Conservation (phyloP, 1,284 basidiomycete genomes). For the Ustilago cynodontis region DNA sequence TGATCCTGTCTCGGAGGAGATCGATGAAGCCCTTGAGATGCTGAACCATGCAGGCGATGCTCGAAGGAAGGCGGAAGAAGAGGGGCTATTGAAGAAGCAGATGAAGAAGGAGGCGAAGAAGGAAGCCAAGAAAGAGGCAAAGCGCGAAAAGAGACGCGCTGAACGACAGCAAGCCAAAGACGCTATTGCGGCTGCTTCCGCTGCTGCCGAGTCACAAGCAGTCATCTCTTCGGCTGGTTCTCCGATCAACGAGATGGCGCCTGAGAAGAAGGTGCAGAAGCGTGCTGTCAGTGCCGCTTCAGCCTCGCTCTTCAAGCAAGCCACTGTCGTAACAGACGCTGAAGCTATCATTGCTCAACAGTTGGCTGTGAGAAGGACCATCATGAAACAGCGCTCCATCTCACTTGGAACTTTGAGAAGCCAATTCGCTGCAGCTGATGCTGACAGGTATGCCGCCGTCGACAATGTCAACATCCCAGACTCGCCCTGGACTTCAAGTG, state of each 20-base stretch:
- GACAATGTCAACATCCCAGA: constrained; percentile 13
- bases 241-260: background rate
- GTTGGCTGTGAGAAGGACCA: constrained; percentile 15
- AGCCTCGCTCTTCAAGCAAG: background rate
- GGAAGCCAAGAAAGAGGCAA: constrained; percentile 27
- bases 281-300: constrained; percentile 2
- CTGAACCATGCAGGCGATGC: background rate
- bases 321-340: background rate
- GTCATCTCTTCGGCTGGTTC: background rate
- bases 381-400: constrained; percentile 32
- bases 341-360: constrained; percentile 2
- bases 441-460: background rate
- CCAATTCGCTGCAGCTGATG: constrained; percentile 12
- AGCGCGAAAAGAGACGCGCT: constrained; percentile 23
- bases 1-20: constrained; percentile 10
- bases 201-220: background rate
- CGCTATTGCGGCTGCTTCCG: background rate
- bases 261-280: background rate
- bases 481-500: constrained; percentile 50
- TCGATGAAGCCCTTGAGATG: constrained; percentile 7
- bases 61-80: constrained; percentile 11
- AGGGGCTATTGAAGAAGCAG: constrained; percentile 20
- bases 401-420: constrained; percentile 29
- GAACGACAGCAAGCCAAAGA: constrained; percentile 19
- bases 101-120: constrained; percentile 20